Percentiles rank a stretch among this genome's conserved stretches.
phyloP scores from a whole-genome alignment of 352 stramenopile species.

The Phytophthora sojae region DNA sequence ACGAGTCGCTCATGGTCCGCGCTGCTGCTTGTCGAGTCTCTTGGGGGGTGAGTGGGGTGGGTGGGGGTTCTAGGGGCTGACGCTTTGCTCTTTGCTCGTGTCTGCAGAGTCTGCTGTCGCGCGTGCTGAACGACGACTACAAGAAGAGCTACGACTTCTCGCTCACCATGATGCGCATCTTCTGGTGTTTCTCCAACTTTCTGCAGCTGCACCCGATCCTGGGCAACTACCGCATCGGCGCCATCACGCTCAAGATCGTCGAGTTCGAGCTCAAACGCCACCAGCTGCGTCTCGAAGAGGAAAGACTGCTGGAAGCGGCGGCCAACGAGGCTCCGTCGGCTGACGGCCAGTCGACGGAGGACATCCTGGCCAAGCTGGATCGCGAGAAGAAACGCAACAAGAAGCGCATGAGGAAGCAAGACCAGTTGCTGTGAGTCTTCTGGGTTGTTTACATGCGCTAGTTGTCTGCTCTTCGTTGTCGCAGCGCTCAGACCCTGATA shows the following conservation, averaged over 20 bases:
- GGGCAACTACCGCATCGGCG: conserved; percentile 94
- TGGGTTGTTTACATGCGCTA: neutral
- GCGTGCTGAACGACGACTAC: conserved; percentile 95
- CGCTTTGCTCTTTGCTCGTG: neutral
- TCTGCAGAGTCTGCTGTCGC: conserved; percentile 81
- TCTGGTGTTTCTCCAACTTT: conserved; percentile 96
- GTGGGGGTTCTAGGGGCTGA: neutral
- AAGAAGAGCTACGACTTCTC: conserved; percentile 95
- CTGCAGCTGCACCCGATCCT: conserved; percentile 94
- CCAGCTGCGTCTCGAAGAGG: conserved; percentile 80
- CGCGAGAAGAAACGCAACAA: conserved; percentile 88
- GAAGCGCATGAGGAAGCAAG: conserved; percentile 92
- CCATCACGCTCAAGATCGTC: conserved; percentile 94
- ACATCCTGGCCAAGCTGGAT: conserved; percentile 70
- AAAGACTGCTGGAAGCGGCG: conserved; percentile 55
- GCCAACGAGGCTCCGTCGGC: conserved; percentile 33
- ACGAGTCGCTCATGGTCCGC: conserved; percentile 93
- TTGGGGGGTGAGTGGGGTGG: too few species aligned
- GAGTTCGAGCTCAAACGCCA: conserved; percentile 95
- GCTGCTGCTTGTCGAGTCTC: neutral
- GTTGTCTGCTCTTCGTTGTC: neutral
- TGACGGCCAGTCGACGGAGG: conserved; percentile 16
- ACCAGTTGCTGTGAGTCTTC: conserved; percentile 88
- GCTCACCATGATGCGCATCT: conserved; percentile 95
- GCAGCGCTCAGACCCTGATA: neutral